Percentiles rank a stretch among this genome's conserved stretches.
These are phyloP conservation scores for Forsythia suspensa DNA, from an alignment of 257 asterid species.

Conservation along the genomic window DNA sequence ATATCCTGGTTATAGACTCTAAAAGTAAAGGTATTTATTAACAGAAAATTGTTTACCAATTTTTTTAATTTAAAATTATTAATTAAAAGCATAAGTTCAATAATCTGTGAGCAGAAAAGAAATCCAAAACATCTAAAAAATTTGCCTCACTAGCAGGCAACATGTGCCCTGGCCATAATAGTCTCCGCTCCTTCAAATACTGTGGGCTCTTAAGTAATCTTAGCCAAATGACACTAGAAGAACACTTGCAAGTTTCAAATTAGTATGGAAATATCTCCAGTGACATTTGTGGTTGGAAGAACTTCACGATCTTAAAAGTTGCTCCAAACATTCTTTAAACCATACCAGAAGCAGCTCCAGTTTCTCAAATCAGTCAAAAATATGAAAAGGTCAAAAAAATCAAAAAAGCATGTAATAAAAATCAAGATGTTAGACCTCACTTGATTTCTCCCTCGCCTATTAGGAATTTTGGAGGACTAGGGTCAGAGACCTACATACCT, in stretches of 20 bases:
- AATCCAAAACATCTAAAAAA: background rate
- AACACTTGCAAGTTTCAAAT: background rate
- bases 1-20: constrained; percentile 19
- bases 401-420: background rate
- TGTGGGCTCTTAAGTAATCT: background rate
- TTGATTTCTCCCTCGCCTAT: background rate
- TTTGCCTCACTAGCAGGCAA: background rate
- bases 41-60: constrained; percentile 5
- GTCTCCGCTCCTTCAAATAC: background rate
- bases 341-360: background rate
- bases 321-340: background rate
- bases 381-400: background rate
- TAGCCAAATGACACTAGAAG: constrained; percentile 12
- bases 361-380: background rate
- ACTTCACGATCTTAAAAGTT: background rate
- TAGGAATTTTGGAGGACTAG: background rate
- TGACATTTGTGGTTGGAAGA: background rate
- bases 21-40: constrained; percentile 8
- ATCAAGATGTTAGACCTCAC: background rate
- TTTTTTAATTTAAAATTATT: background rate
- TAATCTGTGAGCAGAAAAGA: background rate
- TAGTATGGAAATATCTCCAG: background rate
- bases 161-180: background rate
- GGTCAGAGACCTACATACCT: background rate
- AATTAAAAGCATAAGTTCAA: background rate